Conservation (phyloP, 176 grass and related monocot genomes). For the Lolium multiflorum region DNA sequence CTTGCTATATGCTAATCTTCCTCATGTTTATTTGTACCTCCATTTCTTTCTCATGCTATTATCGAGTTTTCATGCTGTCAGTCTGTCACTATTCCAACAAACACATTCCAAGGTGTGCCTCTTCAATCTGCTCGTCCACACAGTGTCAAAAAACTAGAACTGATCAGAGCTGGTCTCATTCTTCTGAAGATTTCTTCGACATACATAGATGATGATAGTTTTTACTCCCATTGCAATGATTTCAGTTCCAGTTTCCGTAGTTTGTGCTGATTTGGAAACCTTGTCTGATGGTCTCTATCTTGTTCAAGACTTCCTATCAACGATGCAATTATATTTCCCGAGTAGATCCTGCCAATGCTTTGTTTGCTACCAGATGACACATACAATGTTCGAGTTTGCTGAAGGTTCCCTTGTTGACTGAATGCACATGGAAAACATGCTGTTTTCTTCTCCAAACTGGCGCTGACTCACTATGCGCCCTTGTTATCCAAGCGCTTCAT, state of each 20-base stretch:
- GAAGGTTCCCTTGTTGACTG: too few species aligned
- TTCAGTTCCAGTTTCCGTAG: conserved; percentile 87
- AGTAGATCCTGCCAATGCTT: conserved; percentile 98
- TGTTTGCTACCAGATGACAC: conserved; percentile 95
- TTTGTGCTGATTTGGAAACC: conserved; percentile 92
- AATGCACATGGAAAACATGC: too few species aligned
- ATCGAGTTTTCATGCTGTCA: too few species aligned
- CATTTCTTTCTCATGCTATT: too few species aligned
- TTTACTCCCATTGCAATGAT: conserved; percentile 96
- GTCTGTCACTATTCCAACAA: conserved; percentile 41
- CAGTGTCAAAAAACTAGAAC: conserved; percentile 90
- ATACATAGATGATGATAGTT: conserved; percentile 96
- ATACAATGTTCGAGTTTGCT: background rate
- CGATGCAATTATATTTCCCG: conserved; percentile 95
- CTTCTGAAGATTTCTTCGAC: conserved; percentile 69
- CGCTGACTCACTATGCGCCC: too few species aligned
- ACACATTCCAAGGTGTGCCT: conserved; percentile 63
- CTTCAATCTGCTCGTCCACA: conserved; percentile 91
- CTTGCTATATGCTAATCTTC: too few species aligned
- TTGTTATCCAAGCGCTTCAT: too few species aligned
- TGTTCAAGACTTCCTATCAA: conserved; percentile 95
- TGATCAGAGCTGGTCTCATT: conserved; percentile 83
- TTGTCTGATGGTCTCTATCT: conserved; percentile 85
- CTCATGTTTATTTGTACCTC: too few species aligned
- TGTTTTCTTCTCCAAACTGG: too few species aligned